Evolutionary conservation across 2,329 filamentous ascomycete species (phyloP).

Genomic region (Chrysosporium queenslandicum): DNA sequence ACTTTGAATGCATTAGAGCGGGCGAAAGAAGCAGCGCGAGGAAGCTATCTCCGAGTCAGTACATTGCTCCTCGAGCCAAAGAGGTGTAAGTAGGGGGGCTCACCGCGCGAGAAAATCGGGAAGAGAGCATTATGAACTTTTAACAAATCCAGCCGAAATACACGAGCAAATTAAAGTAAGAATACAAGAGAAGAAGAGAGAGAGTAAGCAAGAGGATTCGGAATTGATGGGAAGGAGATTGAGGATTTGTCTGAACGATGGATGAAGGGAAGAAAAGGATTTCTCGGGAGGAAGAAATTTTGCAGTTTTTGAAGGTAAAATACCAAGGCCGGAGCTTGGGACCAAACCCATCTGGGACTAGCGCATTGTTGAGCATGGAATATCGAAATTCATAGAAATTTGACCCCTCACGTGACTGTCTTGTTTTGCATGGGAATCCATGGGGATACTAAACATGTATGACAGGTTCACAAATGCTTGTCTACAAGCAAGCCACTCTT

Average conservation of each 20-base stretch:
- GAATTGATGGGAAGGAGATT: conserved; percentile 20
- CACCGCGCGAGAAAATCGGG: conserved; percentile 65
- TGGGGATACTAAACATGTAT: no score
- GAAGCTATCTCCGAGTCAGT: conserved; percentile 47
- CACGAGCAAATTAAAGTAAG: conserved; percentile 26
- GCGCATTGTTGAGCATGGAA: conserved; percentile 1
- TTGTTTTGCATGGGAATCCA: neutral
- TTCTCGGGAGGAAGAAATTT: conserved; percentile 17
- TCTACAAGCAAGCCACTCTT: no score
- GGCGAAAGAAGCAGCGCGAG: conserved; percentile 61
- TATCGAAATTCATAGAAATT: conserved; percentile 13
- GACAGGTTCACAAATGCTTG: no score
- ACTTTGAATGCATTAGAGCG: conserved; percentile 60
- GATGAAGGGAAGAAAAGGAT: conserved; percentile 21
- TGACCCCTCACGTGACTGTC: neutral
- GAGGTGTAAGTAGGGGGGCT: conserved; percentile 27
- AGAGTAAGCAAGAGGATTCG: conserved; percentile 18
- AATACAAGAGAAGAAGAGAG: conserved; percentile 23
- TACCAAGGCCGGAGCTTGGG: conserved; percentile 1
- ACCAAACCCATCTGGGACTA: conserved; percentile 9
- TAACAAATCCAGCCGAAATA: conserved; percentile 24
- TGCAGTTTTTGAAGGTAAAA: conserved; percentile 11
- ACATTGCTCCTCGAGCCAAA: neutral
- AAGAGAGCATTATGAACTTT: conserved; percentile 56
- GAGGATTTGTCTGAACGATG: conserved; percentile 22